Percentiles rank a stretch among this genome's conserved stretches.
phyloP scores from a whole-genome alignment of 768 basidiomycete species.

The Xerocomellus amylosporus region DNA sequence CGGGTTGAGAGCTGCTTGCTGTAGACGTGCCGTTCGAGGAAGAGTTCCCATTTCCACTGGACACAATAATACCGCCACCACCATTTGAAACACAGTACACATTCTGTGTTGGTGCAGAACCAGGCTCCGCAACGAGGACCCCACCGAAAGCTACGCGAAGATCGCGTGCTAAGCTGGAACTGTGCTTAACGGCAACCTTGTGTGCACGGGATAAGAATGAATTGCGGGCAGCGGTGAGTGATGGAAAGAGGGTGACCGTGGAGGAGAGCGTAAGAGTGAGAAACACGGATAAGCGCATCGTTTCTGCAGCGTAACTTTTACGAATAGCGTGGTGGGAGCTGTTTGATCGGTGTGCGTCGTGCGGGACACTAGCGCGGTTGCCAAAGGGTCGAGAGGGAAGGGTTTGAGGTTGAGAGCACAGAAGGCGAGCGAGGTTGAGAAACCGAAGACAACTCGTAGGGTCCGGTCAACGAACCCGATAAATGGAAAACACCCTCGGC shows the following conservation, averaged over 20 bases:
- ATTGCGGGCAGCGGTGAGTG: conserved; percentile 21
- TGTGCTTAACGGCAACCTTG: conserved; percentile 53
- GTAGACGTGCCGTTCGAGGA: conserved; percentile 28
- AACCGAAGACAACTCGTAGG: conserved; percentile 15
- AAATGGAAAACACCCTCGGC: conserved; percentile 15
- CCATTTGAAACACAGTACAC: conserved; percentile 36
- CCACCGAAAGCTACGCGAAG: conserved; percentile 62
- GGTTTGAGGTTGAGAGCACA: background rate
- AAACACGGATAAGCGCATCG: conserved; percentile 29
- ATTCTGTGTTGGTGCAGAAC: conserved; percentile 25
- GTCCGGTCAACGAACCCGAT: conserved; percentile 25
- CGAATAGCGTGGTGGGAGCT: background rate
- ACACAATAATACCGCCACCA: conserved; percentile 22
- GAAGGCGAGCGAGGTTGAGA: background rate
- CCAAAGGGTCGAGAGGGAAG: background rate
- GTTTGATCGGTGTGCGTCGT: background rate
- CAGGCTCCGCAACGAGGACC: conserved; percentile 46
- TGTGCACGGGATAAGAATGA: conserved; percentile 47
- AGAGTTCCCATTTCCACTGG: conserved; percentile 13
- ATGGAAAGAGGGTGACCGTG: conserved; percentile 25
- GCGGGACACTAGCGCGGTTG: background rate
- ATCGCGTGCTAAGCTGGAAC: conserved; percentile 62
- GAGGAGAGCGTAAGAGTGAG: conserved; percentile 34
- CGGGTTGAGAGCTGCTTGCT: conserved; percentile 16
- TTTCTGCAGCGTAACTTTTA: conserved; percentile 4